Evolutionary conservation across 202 grass and related monocot species (phyloP).

Genomic region (Schoenoplectus triqueter): DNA sequence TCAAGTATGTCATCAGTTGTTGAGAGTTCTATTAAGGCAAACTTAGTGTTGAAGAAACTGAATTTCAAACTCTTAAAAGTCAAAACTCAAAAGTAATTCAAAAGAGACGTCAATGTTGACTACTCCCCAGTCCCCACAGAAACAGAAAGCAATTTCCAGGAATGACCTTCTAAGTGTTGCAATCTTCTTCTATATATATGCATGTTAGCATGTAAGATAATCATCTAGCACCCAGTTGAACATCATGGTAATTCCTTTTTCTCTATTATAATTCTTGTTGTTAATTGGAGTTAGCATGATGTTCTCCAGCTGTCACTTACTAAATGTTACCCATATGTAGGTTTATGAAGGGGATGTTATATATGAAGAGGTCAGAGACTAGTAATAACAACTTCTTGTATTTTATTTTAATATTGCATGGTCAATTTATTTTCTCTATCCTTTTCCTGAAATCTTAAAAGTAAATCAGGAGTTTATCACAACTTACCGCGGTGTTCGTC

Average conservation of each 20-base stretch:
- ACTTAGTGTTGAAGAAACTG: background rate
- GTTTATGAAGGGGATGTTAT: constrained; percentile 30
- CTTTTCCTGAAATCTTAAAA: background rate
- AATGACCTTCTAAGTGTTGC: background rate
- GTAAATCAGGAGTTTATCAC: constrained; percentile 52
- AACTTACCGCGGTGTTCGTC: constrained; percentile 49
- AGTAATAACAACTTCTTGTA: background rate
- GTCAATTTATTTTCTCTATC: background rate
- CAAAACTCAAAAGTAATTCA: background rate
- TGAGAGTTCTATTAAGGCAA: background rate
- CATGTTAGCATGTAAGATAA: background rate
- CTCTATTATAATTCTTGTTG: background rate
- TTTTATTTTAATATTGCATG: background rate
- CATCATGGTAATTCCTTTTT: constrained; percentile 15
- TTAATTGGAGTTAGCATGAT: background rate
- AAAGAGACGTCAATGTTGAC: background rate
- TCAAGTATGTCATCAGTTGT: background rate
- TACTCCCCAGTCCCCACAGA: background rate
- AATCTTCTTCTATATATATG: background rate
- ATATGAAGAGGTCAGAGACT: constrained; percentile 65
- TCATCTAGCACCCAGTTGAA: background rate
- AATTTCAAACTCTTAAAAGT: background rate
- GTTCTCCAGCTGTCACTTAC: background rate
- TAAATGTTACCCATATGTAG: background rate
- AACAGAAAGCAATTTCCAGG: background rate